Percentiles rank a stretch among this genome's conserved stretches.
phyloP scores from a whole-genome alignment of 345 rosid genomes.

The Populus pruinosa region DNA sequence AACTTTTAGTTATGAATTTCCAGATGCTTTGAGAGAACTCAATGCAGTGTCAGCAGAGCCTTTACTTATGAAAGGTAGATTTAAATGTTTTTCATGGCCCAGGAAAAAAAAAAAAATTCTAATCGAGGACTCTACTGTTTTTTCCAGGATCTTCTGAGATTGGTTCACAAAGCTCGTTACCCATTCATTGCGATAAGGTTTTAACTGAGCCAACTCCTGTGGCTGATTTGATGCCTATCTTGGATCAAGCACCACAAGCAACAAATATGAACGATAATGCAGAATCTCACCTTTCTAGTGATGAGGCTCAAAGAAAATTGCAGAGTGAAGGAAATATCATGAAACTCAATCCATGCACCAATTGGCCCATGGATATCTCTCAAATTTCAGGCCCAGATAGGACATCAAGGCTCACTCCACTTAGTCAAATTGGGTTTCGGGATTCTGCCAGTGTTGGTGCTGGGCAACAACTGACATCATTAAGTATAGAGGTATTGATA shows the following conservation, averaged over 20 bases:
- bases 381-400: conserved; percentile 89
- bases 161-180: conserved; percentile 30
- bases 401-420: conserved; percentile 73
- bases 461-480: conserved; percentile 84
- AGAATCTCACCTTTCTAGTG: conserved; percentile 25
- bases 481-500: conserved; percentile 78
- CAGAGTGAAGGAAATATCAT: conserved; percentile 35
- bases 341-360: conserved; percentile 25
- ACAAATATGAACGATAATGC: conserved; percentile 21
- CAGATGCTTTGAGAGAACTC: conserved; percentile 30
- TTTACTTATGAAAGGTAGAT: conserved; percentile 35
- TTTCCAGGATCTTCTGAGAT: conserved; percentile 38
- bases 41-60: conserved; percentile 17
- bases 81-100: conserved; percentile 8
- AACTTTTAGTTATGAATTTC: conserved; percentile 16
- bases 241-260: conserved; percentile 32
- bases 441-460: conserved; percentile 96
- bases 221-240: conserved; percentile 25
- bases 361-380: conserved; percentile 55
- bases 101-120: neutral
- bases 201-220: conserved; percentile 25
- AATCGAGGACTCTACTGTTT: conserved; percentile 10
- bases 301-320: conserved; percentile 19
- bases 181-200: conserved; percentile 22
- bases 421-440: conserved; percentile 90